A percentile compares a stretch with the other conserved stretches of the same genome.
These are phyloP conservation scores for Crithidia thermophila DNA, from an alignment of 208 protist species.

Conservation along the genomic window DNA sequence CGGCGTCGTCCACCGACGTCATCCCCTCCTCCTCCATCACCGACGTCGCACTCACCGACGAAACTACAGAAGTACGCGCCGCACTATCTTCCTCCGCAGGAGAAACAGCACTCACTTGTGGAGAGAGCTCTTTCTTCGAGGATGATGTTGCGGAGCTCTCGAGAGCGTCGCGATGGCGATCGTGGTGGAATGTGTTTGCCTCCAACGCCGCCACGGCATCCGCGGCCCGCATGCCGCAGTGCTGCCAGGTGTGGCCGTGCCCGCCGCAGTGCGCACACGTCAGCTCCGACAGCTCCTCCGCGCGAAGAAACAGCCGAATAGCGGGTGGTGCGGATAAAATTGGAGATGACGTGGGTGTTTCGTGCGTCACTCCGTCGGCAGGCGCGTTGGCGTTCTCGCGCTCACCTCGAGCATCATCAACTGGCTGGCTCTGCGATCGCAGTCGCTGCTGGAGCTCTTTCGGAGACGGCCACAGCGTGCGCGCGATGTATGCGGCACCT, in stretches of 20 bases:
- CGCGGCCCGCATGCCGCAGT: conserved; percentile 20
- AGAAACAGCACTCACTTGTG: not conserved
- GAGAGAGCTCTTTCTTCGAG: not conserved
- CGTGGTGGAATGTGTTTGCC: not conserved
- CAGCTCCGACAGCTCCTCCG: conserved; percentile 38
- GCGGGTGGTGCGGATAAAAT: not conserved
- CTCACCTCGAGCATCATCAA: too few relatives aligned
- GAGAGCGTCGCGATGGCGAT: not conserved
- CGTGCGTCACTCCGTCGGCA: not conserved
- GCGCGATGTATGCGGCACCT: too few relatives aligned
- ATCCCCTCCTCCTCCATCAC: conserved; percentile 24
- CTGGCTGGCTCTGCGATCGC: too few relatives aligned
- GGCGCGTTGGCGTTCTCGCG: too few relatives aligned
- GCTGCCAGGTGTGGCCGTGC: conserved; percentile 40
- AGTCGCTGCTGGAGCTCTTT: too few relatives aligned
- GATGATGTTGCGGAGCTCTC: not conserved
- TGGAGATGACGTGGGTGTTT: not conserved
- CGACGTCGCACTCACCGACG: not conserved
- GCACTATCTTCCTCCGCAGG: not conserved
- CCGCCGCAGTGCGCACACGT: conserved; percentile 34
- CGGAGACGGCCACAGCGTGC: conserved; percentile 4
- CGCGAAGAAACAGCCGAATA: conserved; percentile 33
- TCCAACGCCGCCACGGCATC: conserved; percentile 13
- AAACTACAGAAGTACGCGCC: not conserved
- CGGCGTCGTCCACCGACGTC: conserved; percentile 24